Evolutionary conservation across 768 basidiomycete species (phyloP), one percentile per base, ranked within the genome.

Genomic region (Rhodotorula paludigena): DNA sequence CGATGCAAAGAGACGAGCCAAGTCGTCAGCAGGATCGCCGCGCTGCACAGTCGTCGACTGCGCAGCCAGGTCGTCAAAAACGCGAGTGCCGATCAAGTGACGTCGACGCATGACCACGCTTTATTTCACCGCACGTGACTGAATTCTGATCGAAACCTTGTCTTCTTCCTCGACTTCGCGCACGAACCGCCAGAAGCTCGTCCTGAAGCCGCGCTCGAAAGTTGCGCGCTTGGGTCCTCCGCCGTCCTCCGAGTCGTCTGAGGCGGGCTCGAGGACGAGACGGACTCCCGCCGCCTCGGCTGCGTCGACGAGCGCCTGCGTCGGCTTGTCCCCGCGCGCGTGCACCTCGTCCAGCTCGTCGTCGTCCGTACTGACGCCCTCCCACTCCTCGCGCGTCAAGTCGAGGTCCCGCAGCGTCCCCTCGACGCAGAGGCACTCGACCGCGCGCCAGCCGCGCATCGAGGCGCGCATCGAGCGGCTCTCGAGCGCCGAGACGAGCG

Each of bases 171-270:
- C 30, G 16, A 65, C 64, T 7, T 53, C 48, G 20, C 57, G 36
- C 21, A 60, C 64, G 20, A 55, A 66, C 30, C 59, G 28, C 64
- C 64, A 66, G 59, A 58, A 66, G 25, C 64, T 60, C 42, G 64
- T 66, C 14, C 32, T 39, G 38, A 66, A 66, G 15, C 58, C 64
- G n/a, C 64, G 35, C 38, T 49, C 36, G 16, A 47, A 47, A 28
- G 64, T 66, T 30, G 53, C 64, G 7, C 64, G 36, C n/a, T 45
- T 15, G 10, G 14, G n/a, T n/a, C n/a, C n/a, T 18, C 51, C 47
- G 23, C 32, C 18, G 7, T 7, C 42, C 42, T 9, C 48, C 39
- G 20, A 21, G 28, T 28, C 36, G 15, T 41, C 21, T 3, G 51
- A 18, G 14, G 52, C 20, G 35, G 32, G 4, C 35, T 61, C 51